Conservation (phyloP, 225 moss, liverwort and hornwort genomes). For the Marchantia paleacea region DNA sequence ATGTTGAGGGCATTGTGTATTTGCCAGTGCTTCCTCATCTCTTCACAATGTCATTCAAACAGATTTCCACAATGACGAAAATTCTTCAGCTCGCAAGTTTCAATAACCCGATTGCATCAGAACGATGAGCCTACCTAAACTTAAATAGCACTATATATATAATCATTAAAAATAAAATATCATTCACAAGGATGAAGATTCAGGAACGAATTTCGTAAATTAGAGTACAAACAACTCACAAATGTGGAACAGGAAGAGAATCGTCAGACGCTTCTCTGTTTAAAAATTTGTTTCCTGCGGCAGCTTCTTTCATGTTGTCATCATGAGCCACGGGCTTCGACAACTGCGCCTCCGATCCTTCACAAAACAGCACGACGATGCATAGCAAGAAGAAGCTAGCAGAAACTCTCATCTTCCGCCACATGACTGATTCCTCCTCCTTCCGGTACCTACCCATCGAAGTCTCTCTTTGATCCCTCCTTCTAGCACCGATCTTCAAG, state of each 20-base stretch:
- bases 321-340: slow-evolving; percentile 75
- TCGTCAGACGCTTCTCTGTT: slow-evolving; percentile 78
- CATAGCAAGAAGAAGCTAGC: background rate
- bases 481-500: background rate
- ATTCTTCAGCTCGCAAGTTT: background rate
- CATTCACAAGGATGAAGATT: background rate
- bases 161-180: background rate
- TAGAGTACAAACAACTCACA: slow-evolving; percentile 38
- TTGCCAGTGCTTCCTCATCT: slow-evolving; percentile 77
- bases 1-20: slow-evolving; percentile 75
- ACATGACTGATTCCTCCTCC: background rate
- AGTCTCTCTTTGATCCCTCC: background rate
- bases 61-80: background rate
- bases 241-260: slow-evolving; percentile 44
- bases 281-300: slow-evolving; percentile 67
- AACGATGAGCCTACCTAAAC: background rate
- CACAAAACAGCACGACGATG: slow-evolving; percentile 3
- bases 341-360: slow-evolving; percentile 38
- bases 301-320: slow-evolving; percentile 66
- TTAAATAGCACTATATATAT: too few relatives aligned
- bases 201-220: background rate
- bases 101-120: too few relatives aligned
- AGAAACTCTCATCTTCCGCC: slow-evolving; percentile 8
- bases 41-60: slow-evolving; percentile 35
- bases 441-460: background rate